Evolutionary conservation across 169 alveolate species (phyloP).

Genomic region (Babesia divergens): DNA sequence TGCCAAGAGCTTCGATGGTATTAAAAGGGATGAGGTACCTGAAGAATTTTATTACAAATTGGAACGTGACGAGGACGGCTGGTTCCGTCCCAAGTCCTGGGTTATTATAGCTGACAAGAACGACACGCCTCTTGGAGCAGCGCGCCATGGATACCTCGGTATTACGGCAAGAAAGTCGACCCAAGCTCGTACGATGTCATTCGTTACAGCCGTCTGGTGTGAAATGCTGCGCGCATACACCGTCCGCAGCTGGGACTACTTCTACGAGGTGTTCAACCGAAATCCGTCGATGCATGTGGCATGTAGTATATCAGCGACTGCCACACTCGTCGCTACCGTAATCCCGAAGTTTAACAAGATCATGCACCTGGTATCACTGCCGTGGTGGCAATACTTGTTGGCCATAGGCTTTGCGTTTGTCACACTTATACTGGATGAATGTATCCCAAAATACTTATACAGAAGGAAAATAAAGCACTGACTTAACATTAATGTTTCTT

Average conservation of each 20-base stretch:
- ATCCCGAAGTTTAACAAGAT: slow-evolving; percentile 80
- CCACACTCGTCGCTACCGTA: slow-evolving; percentile 79
- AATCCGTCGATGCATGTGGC: slow-evolving; percentile 89
- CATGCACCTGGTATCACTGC: slow-evolving; percentile 76
- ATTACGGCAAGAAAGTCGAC: slow-evolving; percentile 80
- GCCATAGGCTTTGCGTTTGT: slow-evolving; percentile 83
- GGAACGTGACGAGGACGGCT: slow-evolving; percentile 61
- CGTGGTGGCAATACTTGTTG: slow-evolving; percentile 86
- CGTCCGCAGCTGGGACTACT: slow-evolving; percentile 89
- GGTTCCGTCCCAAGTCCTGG: slow-evolving; percentile 55
- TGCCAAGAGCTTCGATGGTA: slow-evolving; percentile 5
- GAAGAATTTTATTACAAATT: slow-evolving; percentile 31
- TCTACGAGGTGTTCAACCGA: slow-evolving; percentile 82
- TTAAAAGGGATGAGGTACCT: slow-evolving; percentile 53
- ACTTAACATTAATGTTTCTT: slow-evolving; percentile 7
- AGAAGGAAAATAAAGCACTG: neutral
- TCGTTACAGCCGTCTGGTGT: slow-evolving; percentile 88
- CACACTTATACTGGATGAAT: slow-evolving; percentile 81
- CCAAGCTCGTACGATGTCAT: slow-evolving; percentile 85
- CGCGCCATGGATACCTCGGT: slow-evolving; percentile 67
- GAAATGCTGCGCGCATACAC: slow-evolving; percentile 90
- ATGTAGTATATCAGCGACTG: slow-evolving; percentile 84
- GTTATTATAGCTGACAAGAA: neutral
- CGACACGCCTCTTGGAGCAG: slow-evolving; percentile 65
- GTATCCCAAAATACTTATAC: slow-evolving; percentile 81